Evolutionary conservation across 257 asterid species (phyloP).

Genomic region (Fraxinus anomala): DNA sequence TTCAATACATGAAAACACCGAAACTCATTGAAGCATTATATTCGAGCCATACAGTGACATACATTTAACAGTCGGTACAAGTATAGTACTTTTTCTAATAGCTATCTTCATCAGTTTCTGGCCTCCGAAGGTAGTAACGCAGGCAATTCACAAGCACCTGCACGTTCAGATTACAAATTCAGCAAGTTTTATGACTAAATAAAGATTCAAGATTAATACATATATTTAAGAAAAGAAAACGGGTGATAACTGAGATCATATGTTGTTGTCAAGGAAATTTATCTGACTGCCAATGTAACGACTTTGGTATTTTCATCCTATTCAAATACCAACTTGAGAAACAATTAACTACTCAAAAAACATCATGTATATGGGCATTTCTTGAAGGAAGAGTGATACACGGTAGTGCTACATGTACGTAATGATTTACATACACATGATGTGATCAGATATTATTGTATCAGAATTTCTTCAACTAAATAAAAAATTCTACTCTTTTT

Average conservation of each 20-base stretch:
- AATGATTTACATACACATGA: too few species aligned
- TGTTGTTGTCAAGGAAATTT: not conserved
- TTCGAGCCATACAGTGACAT: constrained; percentile 16
- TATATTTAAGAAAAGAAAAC: not conserved
- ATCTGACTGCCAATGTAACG: not conserved
- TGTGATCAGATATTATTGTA: too few species aligned
- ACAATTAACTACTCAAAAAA: not conserved
- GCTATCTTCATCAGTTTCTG: constrained; percentile 87
- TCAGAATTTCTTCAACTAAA: too few species aligned
- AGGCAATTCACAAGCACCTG: constrained; percentile 91
- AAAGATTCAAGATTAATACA: not conserved
- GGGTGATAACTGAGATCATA: not conserved
- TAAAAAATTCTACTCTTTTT: too few species aligned
- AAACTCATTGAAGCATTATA: not conserved
- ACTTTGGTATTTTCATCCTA: not conserved
- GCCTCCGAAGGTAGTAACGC: constrained; percentile 88
- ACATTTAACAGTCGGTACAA: constrained; percentile 18
- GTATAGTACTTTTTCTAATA: constrained; percentile 46
- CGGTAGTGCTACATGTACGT: too few species aligned
- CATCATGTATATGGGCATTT: not conserved
- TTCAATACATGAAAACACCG: not conserved
- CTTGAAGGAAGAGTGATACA: not conserved
- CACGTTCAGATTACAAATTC: constrained; percentile 8
- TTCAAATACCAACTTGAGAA: not conserved
- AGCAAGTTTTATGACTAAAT: not conserved